A percentile compares a stretch with the other conserved stretches of the same genome.
Conservation (phyloP, 176 grass and related monocot genomes). For the Phyllostachys edulis region DNA sequence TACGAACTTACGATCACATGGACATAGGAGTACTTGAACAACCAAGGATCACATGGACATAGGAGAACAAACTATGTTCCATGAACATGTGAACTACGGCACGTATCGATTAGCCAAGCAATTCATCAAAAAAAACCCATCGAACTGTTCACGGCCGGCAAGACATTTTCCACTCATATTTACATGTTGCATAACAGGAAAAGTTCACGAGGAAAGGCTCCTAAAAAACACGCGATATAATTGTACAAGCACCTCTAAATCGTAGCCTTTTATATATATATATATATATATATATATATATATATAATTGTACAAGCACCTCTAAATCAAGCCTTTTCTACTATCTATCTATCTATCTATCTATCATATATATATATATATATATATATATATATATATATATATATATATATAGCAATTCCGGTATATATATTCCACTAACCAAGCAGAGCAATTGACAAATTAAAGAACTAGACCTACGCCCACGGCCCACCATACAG, state of each 20-base stretch:
- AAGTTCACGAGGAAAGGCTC: not conserved
- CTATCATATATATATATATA: no score
- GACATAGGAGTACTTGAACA: not conserved
- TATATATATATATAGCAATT: no score
- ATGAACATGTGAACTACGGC: not conserved
- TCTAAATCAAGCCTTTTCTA: no score
- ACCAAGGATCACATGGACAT: not conserved
- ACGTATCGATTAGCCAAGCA: not conserved
- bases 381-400: no score
- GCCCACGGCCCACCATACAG: not conserved
- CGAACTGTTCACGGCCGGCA: not conserved
- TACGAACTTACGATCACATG: no score
- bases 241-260: not conserved
- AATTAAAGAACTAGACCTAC: not conserved
- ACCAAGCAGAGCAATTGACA: not conserved
- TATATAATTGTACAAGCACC: no score
- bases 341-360: no score
- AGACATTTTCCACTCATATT: not conserved
- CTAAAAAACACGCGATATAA: not conserved
- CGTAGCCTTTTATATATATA: not conserved
- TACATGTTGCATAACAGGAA: not conserved
- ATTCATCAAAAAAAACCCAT: not conserved
- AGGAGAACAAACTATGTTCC: no score
- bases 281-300: no score
- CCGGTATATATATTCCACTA: not conserved